Conservation (phyloP, 1,139 yeast genomes). For the Candida sp. region DNA sequence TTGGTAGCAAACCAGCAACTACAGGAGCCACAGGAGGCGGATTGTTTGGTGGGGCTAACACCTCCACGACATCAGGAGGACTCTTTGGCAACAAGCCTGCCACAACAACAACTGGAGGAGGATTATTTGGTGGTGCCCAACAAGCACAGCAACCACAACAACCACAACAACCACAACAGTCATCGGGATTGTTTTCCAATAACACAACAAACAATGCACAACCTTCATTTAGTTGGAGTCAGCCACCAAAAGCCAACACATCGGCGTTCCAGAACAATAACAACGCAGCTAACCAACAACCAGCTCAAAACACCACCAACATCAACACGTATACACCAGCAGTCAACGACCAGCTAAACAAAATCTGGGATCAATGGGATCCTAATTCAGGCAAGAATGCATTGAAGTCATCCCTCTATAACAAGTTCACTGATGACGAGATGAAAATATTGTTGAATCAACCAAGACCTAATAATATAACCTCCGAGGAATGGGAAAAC, state of each 20-base stretch:
- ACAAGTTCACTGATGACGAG: slow-evolving; percentile 74
- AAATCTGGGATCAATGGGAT: slow-evolving; percentile 92
- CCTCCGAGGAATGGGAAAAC: slow-evolving; percentile 93
- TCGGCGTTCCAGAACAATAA: background rate
- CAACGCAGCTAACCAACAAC: slow-evolving; percentile 12
- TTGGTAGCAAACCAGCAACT: slow-evolving; percentile 18
- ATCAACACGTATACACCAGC: slow-evolving; percentile 58
- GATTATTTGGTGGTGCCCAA: slow-evolving; percentile 15
- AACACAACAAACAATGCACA: slow-evolving; percentile 27
- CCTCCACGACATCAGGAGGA: background rate
- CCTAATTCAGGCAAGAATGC: slow-evolving; percentile 78
- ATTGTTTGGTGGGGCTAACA: slow-evolving; percentile 16
- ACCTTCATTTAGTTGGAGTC: slow-evolving; percentile 36
- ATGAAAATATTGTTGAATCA: slow-evolving; percentile 59
- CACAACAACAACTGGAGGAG: slow-evolving; percentile 17
- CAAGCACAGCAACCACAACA: slow-evolving; percentile 14
- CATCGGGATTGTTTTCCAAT: slow-evolving; percentile 19
- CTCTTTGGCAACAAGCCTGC: background rate
- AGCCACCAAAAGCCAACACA: slow-evolving; percentile 14
- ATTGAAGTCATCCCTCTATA: slow-evolving; percentile 87
- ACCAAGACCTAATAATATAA: slow-evolving; percentile 75
- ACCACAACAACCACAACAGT: slow-evolving; percentile 13
- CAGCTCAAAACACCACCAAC: slow-evolving; percentile 11
- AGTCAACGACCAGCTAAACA: slow-evolving; percentile 78
- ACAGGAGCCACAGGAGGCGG: slow-evolving; percentile 20